phyloP scores from a whole-genome alignment of 345 rosid genomes.

The Salix caprea region DNA sequence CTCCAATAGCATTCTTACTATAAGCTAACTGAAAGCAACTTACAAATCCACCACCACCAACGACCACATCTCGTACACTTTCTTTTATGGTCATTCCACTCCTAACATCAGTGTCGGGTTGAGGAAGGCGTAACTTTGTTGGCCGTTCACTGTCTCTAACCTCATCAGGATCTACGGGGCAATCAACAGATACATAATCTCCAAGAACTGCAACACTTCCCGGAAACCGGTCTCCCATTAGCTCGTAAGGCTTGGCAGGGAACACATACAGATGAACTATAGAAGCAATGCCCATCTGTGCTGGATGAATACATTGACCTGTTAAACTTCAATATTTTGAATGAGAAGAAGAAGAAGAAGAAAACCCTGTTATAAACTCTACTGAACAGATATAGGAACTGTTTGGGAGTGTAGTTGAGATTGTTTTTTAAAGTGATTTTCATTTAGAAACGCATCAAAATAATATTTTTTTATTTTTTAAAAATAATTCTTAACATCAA shows the following conservation, averaged over 20 bases:
- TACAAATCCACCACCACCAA: constrained; percentile 91
- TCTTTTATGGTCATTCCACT: constrained; percentile 91
- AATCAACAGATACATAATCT: constrained; percentile 90
- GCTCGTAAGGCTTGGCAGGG: constrained; percentile 86
- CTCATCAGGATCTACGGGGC: constrained; percentile 95
- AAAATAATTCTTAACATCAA: too few relatives aligned
- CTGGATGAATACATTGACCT: constrained; percentile 49
- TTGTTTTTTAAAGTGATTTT: too few relatives aligned
- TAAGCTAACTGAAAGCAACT: constrained; percentile 30
- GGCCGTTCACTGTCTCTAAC: constrained; percentile 95
- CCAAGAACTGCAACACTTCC: constrained; percentile 90
- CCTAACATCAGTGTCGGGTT: constrained; percentile 61
- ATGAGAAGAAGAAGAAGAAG: not conserved
- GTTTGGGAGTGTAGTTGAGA: too few relatives aligned
- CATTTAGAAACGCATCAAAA: too few relatives aligned
- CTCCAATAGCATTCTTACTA: not conserved
- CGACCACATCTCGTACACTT: constrained; percentile 83
- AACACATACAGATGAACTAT: constrained; percentile 89
- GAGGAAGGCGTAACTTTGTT: constrained; percentile 87
- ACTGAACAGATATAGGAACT: not conserved
- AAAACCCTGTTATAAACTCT: not conserved
- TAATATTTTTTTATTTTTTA: too few relatives aligned
- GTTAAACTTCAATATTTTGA: constrained; percentile 32
- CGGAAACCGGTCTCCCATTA: constrained; percentile 75
- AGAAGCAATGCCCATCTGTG: constrained; percentile 99